A percentile compares a stretch with the other conserved stretches of the same genome.
Conservation (phyloP, 2,329 filamentous ascomycete species). For the Penicillium paneum region DNA sequence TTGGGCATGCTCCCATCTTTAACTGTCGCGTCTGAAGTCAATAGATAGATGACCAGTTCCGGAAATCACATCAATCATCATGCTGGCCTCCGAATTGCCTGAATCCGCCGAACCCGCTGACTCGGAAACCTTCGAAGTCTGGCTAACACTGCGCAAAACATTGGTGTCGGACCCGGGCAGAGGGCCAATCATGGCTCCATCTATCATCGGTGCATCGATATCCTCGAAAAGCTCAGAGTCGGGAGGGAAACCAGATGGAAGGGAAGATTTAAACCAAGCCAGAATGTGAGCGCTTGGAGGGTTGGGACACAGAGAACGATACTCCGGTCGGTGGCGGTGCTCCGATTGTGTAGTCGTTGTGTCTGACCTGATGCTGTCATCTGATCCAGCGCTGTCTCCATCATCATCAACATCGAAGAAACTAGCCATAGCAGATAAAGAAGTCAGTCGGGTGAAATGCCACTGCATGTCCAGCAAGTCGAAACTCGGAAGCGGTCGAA, state of each 20-base stretch:
- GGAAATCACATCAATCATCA: background rate
- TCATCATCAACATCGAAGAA: background rate
- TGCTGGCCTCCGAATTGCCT: background rate
- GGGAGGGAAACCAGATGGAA: background rate
- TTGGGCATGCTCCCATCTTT: background rate
- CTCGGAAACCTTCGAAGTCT: background rate
- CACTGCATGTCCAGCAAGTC: constrained; percentile 16
- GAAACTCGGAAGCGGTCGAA: constrained; percentile 8
- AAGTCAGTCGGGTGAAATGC: constrained; percentile 10
- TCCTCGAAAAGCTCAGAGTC: background rate
- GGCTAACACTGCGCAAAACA: background rate
- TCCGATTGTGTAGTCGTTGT: background rate
- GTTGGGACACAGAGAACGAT: background rate
- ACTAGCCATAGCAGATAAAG: background rate
- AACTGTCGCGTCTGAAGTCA: background rate
- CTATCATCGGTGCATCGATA: background rate
- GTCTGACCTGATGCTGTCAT: background rate
- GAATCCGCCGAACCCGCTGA: background rate
- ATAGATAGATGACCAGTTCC: background rate
- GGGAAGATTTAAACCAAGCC: background rate
- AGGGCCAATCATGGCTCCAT: background rate
- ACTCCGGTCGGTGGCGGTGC: no score
- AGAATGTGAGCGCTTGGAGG: background rate
- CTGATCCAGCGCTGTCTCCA: background rate
- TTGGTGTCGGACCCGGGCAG: background rate